These are phyloP conservation scores for Quercus agrifolia DNA, from an alignment of 306 rosid genomes.

Conservation along the genomic window DNA sequence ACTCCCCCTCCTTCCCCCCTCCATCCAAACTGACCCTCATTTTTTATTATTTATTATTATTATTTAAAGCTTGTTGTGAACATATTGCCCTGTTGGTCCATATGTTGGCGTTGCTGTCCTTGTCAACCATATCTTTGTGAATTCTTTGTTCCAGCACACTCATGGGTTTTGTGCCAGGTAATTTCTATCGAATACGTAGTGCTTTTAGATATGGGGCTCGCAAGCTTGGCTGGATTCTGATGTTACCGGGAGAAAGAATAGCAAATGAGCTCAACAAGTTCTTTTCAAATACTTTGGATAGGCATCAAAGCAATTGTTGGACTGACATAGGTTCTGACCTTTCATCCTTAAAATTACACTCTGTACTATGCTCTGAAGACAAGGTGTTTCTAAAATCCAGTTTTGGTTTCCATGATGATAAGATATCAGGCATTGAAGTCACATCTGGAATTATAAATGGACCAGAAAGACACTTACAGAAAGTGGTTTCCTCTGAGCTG, in stretches of 20 bases:
- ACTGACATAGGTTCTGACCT: slow-evolving; percentile 29
- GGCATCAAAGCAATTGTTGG: slow-evolving; percentile 52
- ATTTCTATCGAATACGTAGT: slow-evolving; percentile 77
- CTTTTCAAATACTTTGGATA: slow-evolving; percentile 61
- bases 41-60: too few species aligned
- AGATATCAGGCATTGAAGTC: slow-evolving; percentile 23
- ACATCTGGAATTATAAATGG: slow-evolving; percentile 26
- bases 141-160: not conserved
- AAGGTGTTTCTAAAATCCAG: slow-evolving; percentile 25
- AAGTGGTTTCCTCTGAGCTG: slow-evolving; percentile 21
- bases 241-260: slow-evolving; percentile 59
- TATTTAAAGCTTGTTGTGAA: too few species aligned
- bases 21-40: too few species aligned
- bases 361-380: slow-evolving; percentile 16
- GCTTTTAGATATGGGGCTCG: slow-evolving; percentile 86
- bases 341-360: not conserved
- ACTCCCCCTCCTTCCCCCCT: too few species aligned
- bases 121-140: not conserved
- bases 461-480: slow-evolving; percentile 15
- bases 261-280: slow-evolving; percentile 57
- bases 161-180: slow-evolving; percentile 52
- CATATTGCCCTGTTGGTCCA: not conserved
- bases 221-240: slow-evolving; percentile 76
- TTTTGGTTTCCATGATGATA: slow-evolving; percentile 20
- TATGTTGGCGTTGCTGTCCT: not conserved